Conservation (phyloP, 805 yeast species). For the Nakazawaea molendinolei region DNA sequence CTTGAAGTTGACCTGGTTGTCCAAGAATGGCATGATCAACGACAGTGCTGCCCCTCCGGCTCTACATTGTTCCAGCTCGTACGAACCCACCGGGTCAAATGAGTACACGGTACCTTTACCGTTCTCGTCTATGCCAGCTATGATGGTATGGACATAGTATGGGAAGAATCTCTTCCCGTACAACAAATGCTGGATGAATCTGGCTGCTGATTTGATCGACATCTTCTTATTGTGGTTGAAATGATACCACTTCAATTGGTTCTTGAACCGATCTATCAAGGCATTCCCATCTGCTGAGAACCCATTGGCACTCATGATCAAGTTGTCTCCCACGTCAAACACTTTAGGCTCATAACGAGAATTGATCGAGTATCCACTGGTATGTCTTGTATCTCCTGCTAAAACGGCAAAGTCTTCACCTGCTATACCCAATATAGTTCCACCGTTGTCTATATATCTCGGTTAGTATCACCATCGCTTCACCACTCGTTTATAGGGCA, state of each 20-base stretch:
- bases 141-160: constrained; percentile 88
- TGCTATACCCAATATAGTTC: constrained; percentile 95
- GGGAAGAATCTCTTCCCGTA: constrained; percentile 96
- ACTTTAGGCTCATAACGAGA: constrained; percentile 90
- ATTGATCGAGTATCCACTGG: constrained; percentile 88
- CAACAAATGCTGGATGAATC: constrained; percentile 81
- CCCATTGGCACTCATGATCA: constrained; percentile 89
- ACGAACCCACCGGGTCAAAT: constrained; percentile 96
- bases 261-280: constrained; percentile 65
- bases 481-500: no score
- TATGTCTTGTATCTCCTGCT: constrained; percentile 98
- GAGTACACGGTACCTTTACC: constrained; percentile 96
- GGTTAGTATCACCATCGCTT: no score
- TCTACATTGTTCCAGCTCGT: constrained; percentile 94
- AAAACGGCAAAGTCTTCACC: constrained; percentile 95
- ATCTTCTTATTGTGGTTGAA: constrained; percentile 77
- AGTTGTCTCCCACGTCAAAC: constrained; percentile 79
- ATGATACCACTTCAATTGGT: constrained; percentile 83
- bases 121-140: constrained; percentile 87
- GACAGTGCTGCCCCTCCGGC: constrained; percentile 98
- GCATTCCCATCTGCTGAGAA: constrained; percentile 94
- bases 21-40: constrained; percentile 94
- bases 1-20: constrained; percentile 93
- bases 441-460: constrained; percentile 72
- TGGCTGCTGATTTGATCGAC: constrained; percentile 69